Conservation (phyloP, 2,329 filamentous ascomycete genomes). For the Calonectria fujianensis region DNA sequence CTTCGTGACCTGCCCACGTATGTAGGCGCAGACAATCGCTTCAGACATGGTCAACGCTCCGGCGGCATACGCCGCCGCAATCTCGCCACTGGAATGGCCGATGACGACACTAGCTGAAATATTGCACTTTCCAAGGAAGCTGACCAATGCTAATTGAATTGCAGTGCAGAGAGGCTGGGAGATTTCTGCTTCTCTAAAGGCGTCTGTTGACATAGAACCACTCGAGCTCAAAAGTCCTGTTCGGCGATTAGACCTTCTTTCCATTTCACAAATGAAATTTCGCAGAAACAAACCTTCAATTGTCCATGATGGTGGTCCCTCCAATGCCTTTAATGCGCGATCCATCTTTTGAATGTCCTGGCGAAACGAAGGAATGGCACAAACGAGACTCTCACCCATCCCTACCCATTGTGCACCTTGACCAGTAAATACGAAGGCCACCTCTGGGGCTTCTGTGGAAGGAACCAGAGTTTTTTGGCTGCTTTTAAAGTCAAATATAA, state of each 20-base stretch:
- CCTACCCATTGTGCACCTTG: slow-evolving; percentile 12
- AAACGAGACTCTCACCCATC: background rate
- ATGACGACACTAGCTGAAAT: background rate
- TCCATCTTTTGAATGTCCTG: background rate
- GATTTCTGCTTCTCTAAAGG: no score
- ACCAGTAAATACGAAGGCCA: slow-evolving; percentile 12
- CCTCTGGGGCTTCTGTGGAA: no score
- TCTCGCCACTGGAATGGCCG: slow-evolving; percentile 45
- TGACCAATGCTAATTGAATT: slow-evolving; percentile 33
- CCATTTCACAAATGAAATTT: no score
- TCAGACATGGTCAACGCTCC: slow-evolving; percentile 29
- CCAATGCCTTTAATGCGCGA: no score
- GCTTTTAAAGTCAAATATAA: background rate
- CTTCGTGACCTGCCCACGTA: slow-evolving; percentile 18
- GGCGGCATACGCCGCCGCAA: slow-evolving; percentile 37
- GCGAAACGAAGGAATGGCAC: background rate
- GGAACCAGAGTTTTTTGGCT: background rate
- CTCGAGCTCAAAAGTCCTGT: no score
- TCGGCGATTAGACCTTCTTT: no score
- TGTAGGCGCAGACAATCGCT: slow-evolving; percentile 33
- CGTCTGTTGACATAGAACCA: no score
- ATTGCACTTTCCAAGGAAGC: background rate
- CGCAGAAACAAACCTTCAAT: no score
- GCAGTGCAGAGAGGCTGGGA: slow-evolving; percentile 42
- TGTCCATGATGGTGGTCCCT: no score